Percentiles rank a stretch among this genome's conserved stretches.
Evolutionary conservation across 2,329 filamentous ascomycete genomes (phyloP).

Genomic region (Stemphylium vesicarium): DNA sequence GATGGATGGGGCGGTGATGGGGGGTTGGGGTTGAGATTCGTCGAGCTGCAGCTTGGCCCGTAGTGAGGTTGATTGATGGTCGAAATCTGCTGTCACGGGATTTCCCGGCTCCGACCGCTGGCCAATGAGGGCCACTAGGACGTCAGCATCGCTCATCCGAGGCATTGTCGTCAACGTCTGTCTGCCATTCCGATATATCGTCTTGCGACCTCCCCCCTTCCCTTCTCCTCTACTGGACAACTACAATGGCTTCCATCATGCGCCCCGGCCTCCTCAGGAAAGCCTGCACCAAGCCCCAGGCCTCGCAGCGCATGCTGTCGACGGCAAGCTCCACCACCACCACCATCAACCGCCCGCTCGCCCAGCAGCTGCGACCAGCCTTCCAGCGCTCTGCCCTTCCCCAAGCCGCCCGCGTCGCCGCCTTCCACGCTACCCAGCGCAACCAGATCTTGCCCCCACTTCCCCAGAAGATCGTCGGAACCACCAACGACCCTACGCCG

Average conservation of each 20-base stretch:
- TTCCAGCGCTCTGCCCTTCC: conserved; percentile 52
- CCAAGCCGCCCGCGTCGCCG: conserved; percentile 64
- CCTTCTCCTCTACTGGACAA: conserved; percentile 2
- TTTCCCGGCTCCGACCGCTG: conserved; percentile 23
- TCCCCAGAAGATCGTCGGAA: conserved; percentile 84
- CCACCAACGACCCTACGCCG: conserved; percentile 83
- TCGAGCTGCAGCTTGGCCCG: conserved; percentile 35
- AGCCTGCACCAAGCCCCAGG: conserved; percentile 48
- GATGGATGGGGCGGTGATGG: conserved; percentile 37
- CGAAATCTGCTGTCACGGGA: conserved; percentile 32
- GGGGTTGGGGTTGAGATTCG: conserved; percentile 31
- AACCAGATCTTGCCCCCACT: conserved; percentile 80
- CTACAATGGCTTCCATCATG: conserved; percentile 60
- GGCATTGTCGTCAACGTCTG: conserved; percentile 26
- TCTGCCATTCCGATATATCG: conserved; percentile 13
- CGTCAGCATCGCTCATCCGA: conserved; percentile 29
- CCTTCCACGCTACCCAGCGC: conserved; percentile 85
- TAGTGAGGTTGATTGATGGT: conserved; percentile 31
- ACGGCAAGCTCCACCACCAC: conserved; percentile 40
- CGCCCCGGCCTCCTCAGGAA: conserved; percentile 59
- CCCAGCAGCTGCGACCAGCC: conserved; percentile 46
- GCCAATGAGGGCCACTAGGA: conserved; percentile 26
- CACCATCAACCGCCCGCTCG: conserved; percentile 44
- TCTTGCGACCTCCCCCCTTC: conserved; percentile 12
- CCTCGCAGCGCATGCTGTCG: conserved; percentile 54